Percentiles rank a stretch among this genome's conserved stretches.
Evolutionary conservation across 139 green algal genomes (phyloP).

Genomic region (Picochlorum sp.): DNA sequence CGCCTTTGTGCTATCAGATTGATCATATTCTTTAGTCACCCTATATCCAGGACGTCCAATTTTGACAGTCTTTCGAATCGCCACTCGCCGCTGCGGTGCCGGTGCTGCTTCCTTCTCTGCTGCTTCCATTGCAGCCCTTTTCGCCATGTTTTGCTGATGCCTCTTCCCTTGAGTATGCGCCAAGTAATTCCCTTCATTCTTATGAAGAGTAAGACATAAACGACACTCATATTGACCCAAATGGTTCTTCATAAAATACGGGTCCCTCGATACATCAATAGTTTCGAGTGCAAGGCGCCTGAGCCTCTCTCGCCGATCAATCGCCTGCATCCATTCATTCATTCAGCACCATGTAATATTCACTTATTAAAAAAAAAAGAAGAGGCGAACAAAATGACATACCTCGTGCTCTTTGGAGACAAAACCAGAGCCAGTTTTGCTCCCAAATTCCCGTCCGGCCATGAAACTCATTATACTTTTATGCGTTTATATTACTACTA

Average conservation of each 20-base stretch:
- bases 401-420: slow-evolving; percentile 73
- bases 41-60: slow-evolving; percentile 96
- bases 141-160: slow-evolving; percentile 98
- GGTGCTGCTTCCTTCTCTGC: slow-evolving; percentile 71
- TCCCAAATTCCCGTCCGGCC: slow-evolving; percentile 72
- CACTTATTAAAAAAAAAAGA: too few species aligned
- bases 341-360: too few species aligned
- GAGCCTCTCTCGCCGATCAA: slow-evolving; percentile 88
- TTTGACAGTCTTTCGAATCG: slow-evolving; percentile 78
- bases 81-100: slow-evolving; percentile 47
- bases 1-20: slow-evolving; percentile 56
- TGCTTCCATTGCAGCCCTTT: slow-evolving; percentile 89
- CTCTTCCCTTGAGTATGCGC: slow-evolving; percentile 98
- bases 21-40: slow-evolving; percentile 97
- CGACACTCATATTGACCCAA: slow-evolving; percentile 97
- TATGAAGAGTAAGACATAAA: slow-evolving; percentile 97
- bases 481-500: too few species aligned
- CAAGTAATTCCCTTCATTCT: slow-evolving; percentile 98
- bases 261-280: slow-evolving; percentile 96
- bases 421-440: slow-evolving; percentile 75
- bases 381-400: background rate
- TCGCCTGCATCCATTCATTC: slow-evolving; percentile 40
- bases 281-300: slow-evolving; percentile 95
- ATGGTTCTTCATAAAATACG: slow-evolving; percentile 99
- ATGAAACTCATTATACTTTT: slow-evolving; percentile 64